Evolutionary conservation across 495 filamentous ascomycete genomes (phyloP).

Genomic region (Aspergillus panamensis): DNA sequence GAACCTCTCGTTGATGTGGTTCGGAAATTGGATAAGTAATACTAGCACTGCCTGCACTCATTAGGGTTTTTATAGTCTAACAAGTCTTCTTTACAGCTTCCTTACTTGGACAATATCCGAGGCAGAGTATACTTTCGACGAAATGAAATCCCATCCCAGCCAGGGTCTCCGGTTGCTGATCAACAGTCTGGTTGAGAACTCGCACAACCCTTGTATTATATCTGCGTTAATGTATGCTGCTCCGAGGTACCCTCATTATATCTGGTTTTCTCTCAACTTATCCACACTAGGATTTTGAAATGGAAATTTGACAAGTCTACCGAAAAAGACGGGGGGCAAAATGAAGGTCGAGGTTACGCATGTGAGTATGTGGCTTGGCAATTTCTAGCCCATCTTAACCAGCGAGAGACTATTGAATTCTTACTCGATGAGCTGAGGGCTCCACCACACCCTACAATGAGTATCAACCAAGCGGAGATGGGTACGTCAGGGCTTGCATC

Average conservation of each 20-base stretch:
- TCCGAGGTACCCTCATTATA: neutral
- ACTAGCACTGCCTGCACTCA: neutral
- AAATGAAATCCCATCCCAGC: constrained; percentile 66
- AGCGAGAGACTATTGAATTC: constrained; percentile 77
- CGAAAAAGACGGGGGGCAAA: constrained; percentile 65
- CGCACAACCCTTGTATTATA: constrained; percentile 71
- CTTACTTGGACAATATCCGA: constrained; percentile 60
- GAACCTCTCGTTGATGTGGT: constrained; percentile 65
- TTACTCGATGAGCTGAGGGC: constrained; percentile 71
- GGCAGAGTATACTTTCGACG: constrained; percentile 71
- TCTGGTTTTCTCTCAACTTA: constrained; percentile 1
- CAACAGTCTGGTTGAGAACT: constrained; percentile 57
- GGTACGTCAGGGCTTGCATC: constrained; percentile 20
- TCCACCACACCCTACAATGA: constrained; percentile 19
- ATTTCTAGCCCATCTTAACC: constrained; percentile 73
- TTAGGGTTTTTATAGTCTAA: neutral
- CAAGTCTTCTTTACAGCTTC: constrained; percentile 45
- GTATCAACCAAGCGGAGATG: constrained; percentile 27
- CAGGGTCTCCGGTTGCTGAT: constrained; percentile 63
- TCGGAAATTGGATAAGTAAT: constrained; percentile 64
- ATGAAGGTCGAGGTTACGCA: constrained; percentile 73
- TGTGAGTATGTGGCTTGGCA: constrained; percentile 94
- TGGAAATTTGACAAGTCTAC: constrained; percentile 63
- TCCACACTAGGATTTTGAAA: constrained; percentile 62
- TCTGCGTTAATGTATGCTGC: constrained; percentile 69